Percentiles rank a stretch among this genome's conserved stretches.
Conservation (phyloP, 345 rosid species). For the Microthlaspi erraticum region DNA sequence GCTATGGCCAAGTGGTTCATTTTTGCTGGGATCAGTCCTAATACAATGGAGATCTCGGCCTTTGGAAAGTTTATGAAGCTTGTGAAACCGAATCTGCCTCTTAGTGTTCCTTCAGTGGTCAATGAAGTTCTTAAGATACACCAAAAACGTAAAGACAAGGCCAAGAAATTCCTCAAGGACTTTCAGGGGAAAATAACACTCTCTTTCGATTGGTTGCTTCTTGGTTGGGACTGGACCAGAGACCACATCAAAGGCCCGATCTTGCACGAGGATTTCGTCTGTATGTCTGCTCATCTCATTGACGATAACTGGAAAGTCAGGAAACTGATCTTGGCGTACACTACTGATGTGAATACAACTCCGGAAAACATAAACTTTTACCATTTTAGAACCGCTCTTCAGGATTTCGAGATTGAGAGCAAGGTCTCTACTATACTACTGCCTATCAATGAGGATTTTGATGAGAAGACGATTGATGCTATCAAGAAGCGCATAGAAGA, state of each 20-base stretch:
- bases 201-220: constrained; percentile 32
- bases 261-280: constrained; percentile 26
- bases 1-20: constrained; percentile 18
- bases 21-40: neutral
- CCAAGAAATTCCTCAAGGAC: constrained; percentile 23
- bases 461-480: constrained; percentile 23
- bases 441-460: neutral
- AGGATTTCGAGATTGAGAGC: constrained; percentile 25
- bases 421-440: constrained; percentile 32
- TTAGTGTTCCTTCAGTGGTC: constrained; percentile 9
- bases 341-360: neutral
- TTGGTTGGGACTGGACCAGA: neutral
- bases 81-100: neutral
- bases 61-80: neutral
- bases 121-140: constrained; percentile 17
- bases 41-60: neutral
- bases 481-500: constrained; percentile 21
- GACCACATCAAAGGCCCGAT: neutral
- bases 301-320: constrained; percentile 38
- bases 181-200: constrained; percentile 27
- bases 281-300: constrained; percentile 36
- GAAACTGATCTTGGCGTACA: constrained; percentile 24
- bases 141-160: constrained; percentile 1
- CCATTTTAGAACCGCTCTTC: constrained; percentile 13
- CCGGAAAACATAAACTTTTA: neutral